Base-by-base conservation (phyloP, 352 stramenopile genomes). In the Phytophthora cryptogea region DNA sequence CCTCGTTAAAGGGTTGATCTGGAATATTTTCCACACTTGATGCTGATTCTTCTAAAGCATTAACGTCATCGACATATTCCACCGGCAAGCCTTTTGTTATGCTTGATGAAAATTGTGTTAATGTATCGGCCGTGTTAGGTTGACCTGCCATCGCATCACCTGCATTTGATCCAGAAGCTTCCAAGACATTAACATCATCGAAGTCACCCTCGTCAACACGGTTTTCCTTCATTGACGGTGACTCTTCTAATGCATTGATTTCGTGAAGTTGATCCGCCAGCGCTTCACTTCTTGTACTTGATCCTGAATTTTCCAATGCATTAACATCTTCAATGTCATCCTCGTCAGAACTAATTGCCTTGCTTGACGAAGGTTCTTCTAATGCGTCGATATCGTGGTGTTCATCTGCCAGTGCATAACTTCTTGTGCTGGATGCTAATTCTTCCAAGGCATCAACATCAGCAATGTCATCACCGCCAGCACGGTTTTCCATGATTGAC, bases 21-120 rank as follows among this genome's bases (percentile, higher is more conserved):
- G 39, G 16, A 27, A 17, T 10, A 35, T 11, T 35, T 20, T 40
- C 14, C 20, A 40, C 14, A 33, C 20, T 49, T 26, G 40, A 51
- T 20, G 31, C 17, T 11, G 51, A 46, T 27, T 42, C 36, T 42
- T 56, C 28, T 40, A 23, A 14, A 39, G 2, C n/a, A 16, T 31
- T 27, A n/a, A 28, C 17, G 5, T 27, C 28, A 4, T 45, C 41
- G 36, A 42, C 9, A 9, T 28, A 16, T 27, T 31, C 26, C 26
- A 33, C 42, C 4, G 30, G 13, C 30, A 14, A 33, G 20, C 42
- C 42, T 13, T 13, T 47, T 7, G 11, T 11, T 5, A 26, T 10
- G 41, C 39, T 51, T 48, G 28, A 28, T 27, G 28, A 50, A 27
- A 30, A 59, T 43, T 42, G 17, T 26, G 57, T 39, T 5, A 51